Evolutionary conservation across 2,329 filamentous ascomycete species (phyloP).

Genomic region (Neodidymelliopsis sp.): DNA sequence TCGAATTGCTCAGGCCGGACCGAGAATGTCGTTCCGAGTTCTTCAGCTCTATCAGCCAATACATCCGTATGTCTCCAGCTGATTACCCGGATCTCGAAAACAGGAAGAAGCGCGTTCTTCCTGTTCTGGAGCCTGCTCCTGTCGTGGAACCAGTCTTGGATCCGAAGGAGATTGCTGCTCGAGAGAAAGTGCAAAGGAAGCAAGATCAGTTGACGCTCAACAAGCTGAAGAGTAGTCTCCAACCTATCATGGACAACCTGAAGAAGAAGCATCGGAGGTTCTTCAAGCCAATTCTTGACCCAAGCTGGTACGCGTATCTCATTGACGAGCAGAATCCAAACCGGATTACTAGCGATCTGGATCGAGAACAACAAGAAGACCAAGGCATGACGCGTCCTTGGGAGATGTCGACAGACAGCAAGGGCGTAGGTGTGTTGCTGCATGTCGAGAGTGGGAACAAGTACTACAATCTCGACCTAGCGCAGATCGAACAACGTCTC

Average conservation of each 20-base stretch:
- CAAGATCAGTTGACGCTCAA: slow-evolving; percentile 86
- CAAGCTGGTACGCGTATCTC: slow-evolving; percentile 77
- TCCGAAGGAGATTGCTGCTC: slow-evolving; percentile 71
- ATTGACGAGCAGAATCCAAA: slow-evolving; percentile 83
- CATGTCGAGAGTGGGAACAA: slow-evolving; percentile 82
- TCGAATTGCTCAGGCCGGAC: slow-evolving; percentile 71
- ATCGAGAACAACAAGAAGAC: slow-evolving; percentile 60
- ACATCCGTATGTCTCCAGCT: slow-evolving; percentile 78
- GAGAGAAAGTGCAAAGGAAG: slow-evolving; percentile 80
- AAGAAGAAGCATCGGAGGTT: slow-evolving; percentile 90
- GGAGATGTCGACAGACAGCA: slow-evolving; percentile 79
- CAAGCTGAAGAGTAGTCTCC: slow-evolving; percentile 83
- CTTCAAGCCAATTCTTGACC: slow-evolving; percentile 76
- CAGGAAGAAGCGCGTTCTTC: slow-evolving; percentile 84
- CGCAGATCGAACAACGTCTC: slow-evolving; percentile 92
- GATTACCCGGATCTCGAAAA: slow-evolving; percentile 89
- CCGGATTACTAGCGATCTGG: slow-evolving; percentile 66
- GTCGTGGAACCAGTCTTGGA: slow-evolving; percentile 62
- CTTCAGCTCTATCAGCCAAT: slow-evolving; percentile 76
- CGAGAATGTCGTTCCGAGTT: slow-evolving; percentile 76
- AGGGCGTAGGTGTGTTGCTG: slow-evolving; percentile 77
- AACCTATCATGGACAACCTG: slow-evolving; percentile 97
- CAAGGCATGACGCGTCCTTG: slow-evolving; percentile 73
- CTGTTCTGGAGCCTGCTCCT: slow-evolving; percentile 75
- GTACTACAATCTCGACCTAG: slow-evolving; percentile 93